Evolutionary conservation across 2,329 filamentous ascomycete genomes (phyloP), one percentile per base, ranked within the genome.

Genomic region (Talaromyces sp.): DNA sequence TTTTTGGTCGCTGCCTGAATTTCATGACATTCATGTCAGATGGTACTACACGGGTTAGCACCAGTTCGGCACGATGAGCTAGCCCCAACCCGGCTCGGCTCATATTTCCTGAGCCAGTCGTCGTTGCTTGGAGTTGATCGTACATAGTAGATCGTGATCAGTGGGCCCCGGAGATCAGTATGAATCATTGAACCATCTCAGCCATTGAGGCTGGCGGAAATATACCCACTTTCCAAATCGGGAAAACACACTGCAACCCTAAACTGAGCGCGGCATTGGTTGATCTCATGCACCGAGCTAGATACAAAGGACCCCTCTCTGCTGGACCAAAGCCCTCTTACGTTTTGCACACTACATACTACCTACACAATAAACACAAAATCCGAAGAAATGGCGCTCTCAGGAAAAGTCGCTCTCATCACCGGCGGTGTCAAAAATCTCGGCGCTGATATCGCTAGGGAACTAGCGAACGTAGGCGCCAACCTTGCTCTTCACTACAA

Each of bases 361-460:
- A 49, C 3, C 35, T 37, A 5, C n/a, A 45, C 9, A 45, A 45
- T 45, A 49, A 1, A 22, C 13, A 49, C 22, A 49, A 27, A 5
- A 1, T 27, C 11, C 7, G 7, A 37, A 11, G 13, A 11, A 54
- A 64, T 64, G 63, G 52, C 63, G 1, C 75, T 80, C 66, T 69
- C 71, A 35, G 76, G 77, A 45, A 79, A 80, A 71, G 72, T 77
- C 14, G 78, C 79, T 35, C 74, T 82, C 43, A 71, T 82, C 62
- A 79, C 80, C 10, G 80, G 79, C 45, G 79, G 78, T 7, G 78
- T 70, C 35, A 79, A 79, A 70, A 81, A 80, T 67, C 74, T 81
- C 62, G 79, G 80, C 6, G 77, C 77, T 9, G 71, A 75, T 22
- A 77, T 75, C 37, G 80, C 79, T 24, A 70, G 70, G 33, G 72